Conservation (phyloP, 169 alveolate genomes). For the Cyclospora cayetanensis region DNA sequence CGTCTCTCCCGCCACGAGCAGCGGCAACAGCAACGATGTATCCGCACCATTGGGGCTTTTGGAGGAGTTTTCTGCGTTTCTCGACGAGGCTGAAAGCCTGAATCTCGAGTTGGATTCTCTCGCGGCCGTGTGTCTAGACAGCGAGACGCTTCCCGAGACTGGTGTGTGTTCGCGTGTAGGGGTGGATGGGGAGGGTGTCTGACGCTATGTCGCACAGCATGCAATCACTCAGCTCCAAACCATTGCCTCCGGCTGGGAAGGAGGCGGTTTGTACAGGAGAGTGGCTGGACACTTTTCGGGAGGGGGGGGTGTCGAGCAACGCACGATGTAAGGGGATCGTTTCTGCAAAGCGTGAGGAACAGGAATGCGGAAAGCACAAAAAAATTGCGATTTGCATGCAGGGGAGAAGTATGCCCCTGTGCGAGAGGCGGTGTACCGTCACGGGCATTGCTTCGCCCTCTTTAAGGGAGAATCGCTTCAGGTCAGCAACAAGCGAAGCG, state of each 20-base stretch:
- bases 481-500: too few species aligned
- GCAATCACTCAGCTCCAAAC: too few species aligned
- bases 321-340: too few species aligned
- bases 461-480: not conserved
- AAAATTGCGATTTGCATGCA: not conserved
- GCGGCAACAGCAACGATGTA: not conserved
- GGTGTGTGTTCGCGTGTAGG: too few species aligned
- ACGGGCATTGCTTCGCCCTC: not conserved
- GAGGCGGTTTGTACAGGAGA: too few species aligned
- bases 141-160: not conserved
- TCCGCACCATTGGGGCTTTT: not conserved
- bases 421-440: not conserved
- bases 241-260: too few species aligned
- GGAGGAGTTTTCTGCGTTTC: not conserved
- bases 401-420: not conserved
- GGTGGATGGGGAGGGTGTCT: too few species aligned
- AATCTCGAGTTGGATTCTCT: not conserved
- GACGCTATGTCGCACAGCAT: too few species aligned
- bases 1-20: not conserved
- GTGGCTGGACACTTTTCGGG: too few species aligned
- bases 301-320: too few species aligned
- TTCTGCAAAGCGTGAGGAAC: too few species aligned
- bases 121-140: not conserved
- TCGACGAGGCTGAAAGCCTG: not conserved
- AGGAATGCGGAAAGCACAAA: too few species aligned